Evolutionary conservation across 352 stramenopile genomes (phyloP), one percentile per base, ranked within the genome.

Genomic region (Globisporangium solare): DNA sequence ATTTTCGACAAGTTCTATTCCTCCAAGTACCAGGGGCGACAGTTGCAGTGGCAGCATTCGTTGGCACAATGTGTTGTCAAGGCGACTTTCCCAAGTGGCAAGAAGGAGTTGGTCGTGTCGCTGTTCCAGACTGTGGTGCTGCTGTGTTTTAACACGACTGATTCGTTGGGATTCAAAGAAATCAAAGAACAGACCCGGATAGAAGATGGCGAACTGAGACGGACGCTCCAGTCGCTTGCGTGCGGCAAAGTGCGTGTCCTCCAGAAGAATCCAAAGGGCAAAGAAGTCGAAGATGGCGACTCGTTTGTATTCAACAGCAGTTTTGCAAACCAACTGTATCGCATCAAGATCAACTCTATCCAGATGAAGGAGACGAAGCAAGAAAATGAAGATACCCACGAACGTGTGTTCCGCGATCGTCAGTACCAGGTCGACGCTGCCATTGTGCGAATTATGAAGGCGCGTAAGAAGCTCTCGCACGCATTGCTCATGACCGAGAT

Each of bases 381-480:
- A 63, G 92, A 98, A 61, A 96, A 96, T 59, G 79, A 94, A 60
- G 88, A 98, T 61, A 98, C 92, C 0, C 85, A 98, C 68, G 92
- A 98, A 65, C 83, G 88, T 17, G 91, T 98, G 24, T 97, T 97
- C 70, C 74, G 93, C 43, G 92, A 98, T 57, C 87, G 92, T 31
- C 88, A 97, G 70, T 97, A 97, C 67, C 87, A 97, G 55, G 89
- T 97, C 18, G 94, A 98, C 66, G 97, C 97, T 18, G 93, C 94
- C 7, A 97, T 99, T 63, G 97, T 99, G 41, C 88, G 97, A 56
- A 98, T 99, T 67, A 99, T 99, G 97, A 99, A 99, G 81, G 79
- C 95, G n/a, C 86, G 96, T 51, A 99, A 98, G 77, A 92, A 87
- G 39, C 67, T 99, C 8, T 89, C 82, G 45, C 96, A 99, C 66